Percentiles rank a stretch among this genome's conserved stretches.
Conservation (phyloP, 306 rosid genomes). For the Fagus crenata region DNA sequence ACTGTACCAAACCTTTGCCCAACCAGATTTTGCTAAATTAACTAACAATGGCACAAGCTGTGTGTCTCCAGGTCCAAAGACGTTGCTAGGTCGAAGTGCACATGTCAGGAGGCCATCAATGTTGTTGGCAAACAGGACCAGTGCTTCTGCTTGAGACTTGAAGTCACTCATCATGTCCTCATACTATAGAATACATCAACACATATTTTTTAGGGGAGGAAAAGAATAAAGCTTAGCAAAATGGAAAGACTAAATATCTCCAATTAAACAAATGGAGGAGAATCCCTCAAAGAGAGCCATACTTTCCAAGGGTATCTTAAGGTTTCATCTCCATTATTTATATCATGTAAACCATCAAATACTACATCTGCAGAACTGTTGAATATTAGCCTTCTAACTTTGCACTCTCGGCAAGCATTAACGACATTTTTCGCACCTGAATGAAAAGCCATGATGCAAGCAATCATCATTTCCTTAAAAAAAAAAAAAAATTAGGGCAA, state of each 20-base stretch:
- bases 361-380: constrained; percentile 85
- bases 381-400: constrained; percentile 70
- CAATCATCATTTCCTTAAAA: constrained; percentile 18
- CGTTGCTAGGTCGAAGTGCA: constrained; percentile 85
- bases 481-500: background rate
- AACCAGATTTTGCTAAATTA: constrained; percentile 65
- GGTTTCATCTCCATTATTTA: constrained; percentile 49
- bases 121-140: constrained; percentile 63
- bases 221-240: constrained; percentile 26
- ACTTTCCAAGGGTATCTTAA: constrained; percentile 70
- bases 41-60: constrained; percentile 59
- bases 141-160: constrained; percentile 86
- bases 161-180: constrained; percentile 64
- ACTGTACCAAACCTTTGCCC: constrained; percentile 56
- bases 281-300: constrained; percentile 36
- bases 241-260: constrained; percentile 20
- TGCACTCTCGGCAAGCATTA: constrained; percentile 75
- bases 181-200: constrained; percentile 48
- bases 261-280: constrained; percentile 13
- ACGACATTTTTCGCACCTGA: constrained; percentile 85
- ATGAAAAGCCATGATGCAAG: constrained; percentile 34
- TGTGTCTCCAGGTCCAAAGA: constrained; percentile 83
- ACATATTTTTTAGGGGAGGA: background rate
- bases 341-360: constrained; percentile 62
- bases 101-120: constrained; percentile 83